Evolutionary conservation across 805 yeast genomes (phyloP), one percentile per base, ranked within the genome.

Genomic region (Pichia rugopelliculosa): DNA sequence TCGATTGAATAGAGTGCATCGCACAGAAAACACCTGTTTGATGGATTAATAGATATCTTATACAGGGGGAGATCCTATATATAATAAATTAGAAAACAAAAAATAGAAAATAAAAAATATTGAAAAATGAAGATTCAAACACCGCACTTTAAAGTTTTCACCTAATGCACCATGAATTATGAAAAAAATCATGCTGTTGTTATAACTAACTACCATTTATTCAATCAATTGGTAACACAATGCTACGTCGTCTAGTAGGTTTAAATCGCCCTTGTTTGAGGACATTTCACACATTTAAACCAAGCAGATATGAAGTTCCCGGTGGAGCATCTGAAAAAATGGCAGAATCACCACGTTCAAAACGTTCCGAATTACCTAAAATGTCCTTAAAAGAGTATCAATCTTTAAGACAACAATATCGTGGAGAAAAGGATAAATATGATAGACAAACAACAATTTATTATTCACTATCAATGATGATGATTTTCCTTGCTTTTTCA

Each of bases 401-500:
- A 26, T 48, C 52, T 39, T 54, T 66, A 6, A 51, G 67, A 36
- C 58, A 56, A 25, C 52, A 56, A 24, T 58, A 59, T 41, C 56
- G 61, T 41, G 47, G 53, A 13, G 47, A 52, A 23, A 65, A 61
- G 43, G 58, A 64, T 39, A 58, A 58, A 22, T 51, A 49, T 18
- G 72, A 69, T 48, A 76, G 76, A 56, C 64, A 70, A 38, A 77
- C 91, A 0, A 77, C 82, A 8, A 76, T 82, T 2, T 76, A 80
- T 60, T 87, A 87, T 59, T 70, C 84, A 13, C 70, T 78, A 2
- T 82, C 91, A n/a, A 71, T 87, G 20, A 80, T 80, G 12, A 66
- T 90, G 25, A 67, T 80, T 3, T 86, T 87, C 53, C 67, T 87
- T 17, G 87, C 95, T 0, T 70, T 91, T 6, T 76, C 95, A 0